Percentiles rank a stretch among this genome's conserved stretches.
phyloP scores from a whole-genome alignment of 495 filamentous ascomycete genomes.

The Trichocladium uniseriatum region DNA sequence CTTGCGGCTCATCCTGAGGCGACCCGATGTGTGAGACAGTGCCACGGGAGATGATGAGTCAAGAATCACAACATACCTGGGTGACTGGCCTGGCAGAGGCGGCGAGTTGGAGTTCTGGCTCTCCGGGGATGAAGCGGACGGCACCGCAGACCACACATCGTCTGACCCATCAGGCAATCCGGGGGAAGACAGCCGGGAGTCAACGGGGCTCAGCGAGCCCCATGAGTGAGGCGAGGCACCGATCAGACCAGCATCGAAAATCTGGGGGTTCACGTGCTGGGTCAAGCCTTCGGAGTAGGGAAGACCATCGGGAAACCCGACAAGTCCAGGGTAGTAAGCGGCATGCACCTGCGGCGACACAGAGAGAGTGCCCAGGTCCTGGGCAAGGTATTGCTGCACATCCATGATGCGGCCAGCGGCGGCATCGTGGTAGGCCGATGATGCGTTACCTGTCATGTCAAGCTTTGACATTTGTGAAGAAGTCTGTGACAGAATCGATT shows the following conservation, averaged over 20 bases:
- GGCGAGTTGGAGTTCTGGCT: slow-evolving; percentile 40
- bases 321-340: slow-evolving; percentile 31
- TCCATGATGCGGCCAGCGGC: slow-evolving; percentile 33
- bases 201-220: slow-evolving; percentile 41
- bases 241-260: slow-evolving; percentile 36
- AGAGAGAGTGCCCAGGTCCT: slow-evolving; percentile 38
- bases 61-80: slow-evolving; percentile 36
- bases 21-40: slow-evolving; percentile 19
- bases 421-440: slow-evolving; percentile 25
- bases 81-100: slow-evolving; percentile 37
- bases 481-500: slow-evolving; percentile 35
- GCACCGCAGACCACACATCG: slow-evolving; percentile 37
- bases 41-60: slow-evolving; percentile 2
- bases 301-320: slow-evolving; percentile 36
- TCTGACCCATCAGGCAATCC: slow-evolving; percentile 37
- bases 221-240: slow-evolving; percentile 39
- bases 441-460: slow-evolving; percentile 41
- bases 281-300: slow-evolving; percentile 31
- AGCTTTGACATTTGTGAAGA: slow-evolving; percentile 38
- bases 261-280: slow-evolving; percentile 39
- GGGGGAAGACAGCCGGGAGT: slow-evolving; percentile 41
- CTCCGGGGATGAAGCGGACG: slow-evolving; percentile 33
- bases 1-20: slow-evolving; percentile 24
- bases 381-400: slow-evolving; percentile 35
- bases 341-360: slow-evolving; percentile 29